phyloP scores from a whole-genome alignment of 306 rosid genomes.

The Vigna mungo region DNA sequence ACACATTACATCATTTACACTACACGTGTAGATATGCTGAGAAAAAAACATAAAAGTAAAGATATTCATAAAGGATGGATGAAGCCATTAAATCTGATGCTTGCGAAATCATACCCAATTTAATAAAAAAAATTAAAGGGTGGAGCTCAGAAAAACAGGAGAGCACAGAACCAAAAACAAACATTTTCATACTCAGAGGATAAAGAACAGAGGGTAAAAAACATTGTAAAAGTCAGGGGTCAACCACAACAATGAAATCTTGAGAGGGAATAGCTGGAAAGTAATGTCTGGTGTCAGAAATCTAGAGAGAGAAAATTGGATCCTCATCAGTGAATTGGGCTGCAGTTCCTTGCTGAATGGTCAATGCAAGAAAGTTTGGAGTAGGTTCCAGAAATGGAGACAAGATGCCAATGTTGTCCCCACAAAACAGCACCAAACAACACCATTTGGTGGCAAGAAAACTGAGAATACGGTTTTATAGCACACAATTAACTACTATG shows the following conservation, averaged over 20 bases:
- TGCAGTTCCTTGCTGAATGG: no score
- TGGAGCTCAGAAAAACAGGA: not conserved
- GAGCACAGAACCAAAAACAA: not conserved
- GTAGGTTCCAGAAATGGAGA: not conserved
- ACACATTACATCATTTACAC: not conserved
- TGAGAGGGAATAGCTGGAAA: not conserved
- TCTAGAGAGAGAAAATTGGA: not conserved
- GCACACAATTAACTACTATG: no score
- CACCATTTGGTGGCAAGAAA: not conserved
- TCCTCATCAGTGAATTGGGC: not conserved
- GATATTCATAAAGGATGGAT: not conserved
- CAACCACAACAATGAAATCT: not conserved
- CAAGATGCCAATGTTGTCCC: not conserved
- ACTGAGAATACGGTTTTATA: not conserved
- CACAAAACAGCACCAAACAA: not conserved
- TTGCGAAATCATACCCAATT: not conserved
- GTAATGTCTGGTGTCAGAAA: not conserved
- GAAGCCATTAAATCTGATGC: not conserved
- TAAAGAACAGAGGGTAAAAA: not conserved
- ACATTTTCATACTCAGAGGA: not conserved
- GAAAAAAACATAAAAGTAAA: not conserved
- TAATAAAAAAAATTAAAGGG: not conserved
- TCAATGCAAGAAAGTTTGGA: no score
- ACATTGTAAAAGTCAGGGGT: not conserved
- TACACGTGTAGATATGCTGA: not conserved